Evolutionary conservation across 768 basidiomycete genomes (phyloP).

Genomic region (Rubroboletus satanas): DNA sequence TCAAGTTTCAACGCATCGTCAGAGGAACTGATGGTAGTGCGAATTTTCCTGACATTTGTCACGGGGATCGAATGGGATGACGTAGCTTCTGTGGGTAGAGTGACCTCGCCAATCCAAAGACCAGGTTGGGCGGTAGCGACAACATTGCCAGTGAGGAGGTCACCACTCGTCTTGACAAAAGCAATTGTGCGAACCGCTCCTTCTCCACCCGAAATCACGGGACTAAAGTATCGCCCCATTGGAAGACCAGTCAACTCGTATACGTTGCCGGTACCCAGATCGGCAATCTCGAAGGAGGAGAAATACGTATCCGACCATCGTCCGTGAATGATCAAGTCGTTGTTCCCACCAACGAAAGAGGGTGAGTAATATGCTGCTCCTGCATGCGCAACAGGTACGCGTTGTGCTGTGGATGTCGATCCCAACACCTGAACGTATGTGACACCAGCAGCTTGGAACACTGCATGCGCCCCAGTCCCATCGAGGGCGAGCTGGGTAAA

Average conservation of each 20-base stretch:
- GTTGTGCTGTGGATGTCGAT: conserved; percentile 33
- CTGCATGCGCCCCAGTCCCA: conserved; percentile 46
- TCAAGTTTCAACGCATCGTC: conserved; percentile 46
- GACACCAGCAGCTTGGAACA: conserved; percentile 65
- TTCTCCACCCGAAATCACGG: conserved; percentile 45
- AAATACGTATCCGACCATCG: conserved; percentile 66
- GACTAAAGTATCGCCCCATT: conserved; percentile 61
- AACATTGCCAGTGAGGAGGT: conserved; percentile 55
- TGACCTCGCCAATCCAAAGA: conserved; percentile 60
- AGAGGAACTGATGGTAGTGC: conserved; percentile 44
- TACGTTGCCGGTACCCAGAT: conserved; percentile 41
- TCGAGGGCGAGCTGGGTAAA: conserved; percentile 61
- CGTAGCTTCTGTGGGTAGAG: conserved; percentile 37
- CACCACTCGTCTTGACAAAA: conserved; percentile 61
- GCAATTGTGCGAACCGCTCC: conserved; percentile 48
- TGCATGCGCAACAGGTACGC: conserved; percentile 45
- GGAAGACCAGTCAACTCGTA: conserved; percentile 56
- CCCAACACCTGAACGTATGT: conserved; percentile 26
- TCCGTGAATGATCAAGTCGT: conserved; percentile 53
- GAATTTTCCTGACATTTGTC: conserved; percentile 47
- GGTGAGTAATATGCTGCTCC: conserved; percentile 62
- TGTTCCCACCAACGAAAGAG: conserved; percentile 43
- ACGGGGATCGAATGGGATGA: conserved; percentile 35
- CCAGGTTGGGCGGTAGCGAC: conserved; percentile 62
- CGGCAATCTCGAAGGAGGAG: conserved; percentile 62